A percentile compares a stretch with the other conserved stretches of the same genome.
These are phyloP conservation scores for Malus sylvestris DNA, from an alignment of 306 rosid species.

Conservation along the genomic window DNA sequence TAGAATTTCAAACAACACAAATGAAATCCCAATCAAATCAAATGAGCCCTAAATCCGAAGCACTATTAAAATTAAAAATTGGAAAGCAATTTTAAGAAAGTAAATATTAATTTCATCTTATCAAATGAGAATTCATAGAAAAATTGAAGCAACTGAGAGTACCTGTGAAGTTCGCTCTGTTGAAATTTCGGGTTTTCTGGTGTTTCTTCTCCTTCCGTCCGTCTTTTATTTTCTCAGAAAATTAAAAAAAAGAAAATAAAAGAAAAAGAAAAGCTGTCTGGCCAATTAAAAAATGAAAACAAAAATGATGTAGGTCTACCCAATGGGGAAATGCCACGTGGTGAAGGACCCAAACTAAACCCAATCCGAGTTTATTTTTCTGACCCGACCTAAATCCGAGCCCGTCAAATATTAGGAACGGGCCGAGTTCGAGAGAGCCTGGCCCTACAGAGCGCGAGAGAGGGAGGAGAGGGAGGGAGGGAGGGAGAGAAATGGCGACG, in stretches of 20 bases:
- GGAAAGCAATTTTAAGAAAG: background rate
- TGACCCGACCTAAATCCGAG: background rate
- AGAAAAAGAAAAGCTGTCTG: slow-evolving; percentile 22
- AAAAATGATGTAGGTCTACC: slow-evolving; percentile 33
- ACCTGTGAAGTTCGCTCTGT: slow-evolving; percentile 7
- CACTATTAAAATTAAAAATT: slow-evolving; percentile 3
- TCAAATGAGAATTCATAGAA: background rate
- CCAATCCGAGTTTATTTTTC: background rate
- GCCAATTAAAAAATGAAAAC: background rate
- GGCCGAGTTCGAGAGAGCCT: background rate
- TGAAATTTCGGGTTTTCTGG: background rate
- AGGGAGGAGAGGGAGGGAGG: background rate
- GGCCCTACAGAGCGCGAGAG: background rate
- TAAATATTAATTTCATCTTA: background rate
- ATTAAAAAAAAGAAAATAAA: background rate
- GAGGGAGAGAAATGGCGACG: slow-evolving; percentile 52
- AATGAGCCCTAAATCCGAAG: slow-evolving; percentile 28
- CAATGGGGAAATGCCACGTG: slow-evolving; percentile 41
- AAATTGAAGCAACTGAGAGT: background rate
- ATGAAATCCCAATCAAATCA: background rate
- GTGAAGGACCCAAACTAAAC: background rate
- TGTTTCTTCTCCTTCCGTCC: background rate
- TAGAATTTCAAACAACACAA: background rate
- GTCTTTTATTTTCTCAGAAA: background rate
- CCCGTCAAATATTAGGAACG: background rate